These are phyloP conservation scores for Solanum sejunctum DNA, from an alignment of 257 asterid genomes.

Conservation along the genomic window DNA sequence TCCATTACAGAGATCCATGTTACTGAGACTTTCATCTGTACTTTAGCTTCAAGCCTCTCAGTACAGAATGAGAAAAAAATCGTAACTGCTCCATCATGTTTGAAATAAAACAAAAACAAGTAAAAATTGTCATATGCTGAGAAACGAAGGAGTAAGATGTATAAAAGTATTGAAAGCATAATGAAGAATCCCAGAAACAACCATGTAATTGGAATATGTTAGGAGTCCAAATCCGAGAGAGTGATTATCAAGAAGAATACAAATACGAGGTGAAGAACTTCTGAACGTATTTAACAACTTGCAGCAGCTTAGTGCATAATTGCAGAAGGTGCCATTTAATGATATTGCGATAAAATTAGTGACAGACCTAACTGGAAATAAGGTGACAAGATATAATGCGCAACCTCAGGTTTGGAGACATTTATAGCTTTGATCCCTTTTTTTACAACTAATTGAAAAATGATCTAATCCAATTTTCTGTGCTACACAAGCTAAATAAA, in stretches of 20 bases:
- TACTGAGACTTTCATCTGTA: neutral
- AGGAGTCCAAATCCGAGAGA: neutral
- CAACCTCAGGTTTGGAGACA: neutral
- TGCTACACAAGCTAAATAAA: neutral
- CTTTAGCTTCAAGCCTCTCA: neutral
- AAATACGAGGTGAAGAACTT: neutral
- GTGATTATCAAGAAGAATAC: neutral
- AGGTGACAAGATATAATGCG: neutral
- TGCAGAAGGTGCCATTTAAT: neutral
- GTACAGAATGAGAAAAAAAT: neutral
- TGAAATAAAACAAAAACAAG: neutral
- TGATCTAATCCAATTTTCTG: neutral
- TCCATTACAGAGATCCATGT: neutral
- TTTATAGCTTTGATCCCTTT: neutral
- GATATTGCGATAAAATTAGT: neutral
- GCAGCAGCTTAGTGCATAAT: neutral
- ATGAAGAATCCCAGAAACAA: neutral
- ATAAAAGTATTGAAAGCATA: neutral
- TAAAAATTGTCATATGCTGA: neutral
- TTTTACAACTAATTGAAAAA: neutral
- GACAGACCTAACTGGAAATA: neutral
- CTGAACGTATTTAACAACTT: neutral
- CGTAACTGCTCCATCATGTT: neutral
- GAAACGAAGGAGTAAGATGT: neutral
- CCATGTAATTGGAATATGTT: neutral